Conservation (phyloP, 179 eudicot genomes). For the Silene noctiflora region DNA sequence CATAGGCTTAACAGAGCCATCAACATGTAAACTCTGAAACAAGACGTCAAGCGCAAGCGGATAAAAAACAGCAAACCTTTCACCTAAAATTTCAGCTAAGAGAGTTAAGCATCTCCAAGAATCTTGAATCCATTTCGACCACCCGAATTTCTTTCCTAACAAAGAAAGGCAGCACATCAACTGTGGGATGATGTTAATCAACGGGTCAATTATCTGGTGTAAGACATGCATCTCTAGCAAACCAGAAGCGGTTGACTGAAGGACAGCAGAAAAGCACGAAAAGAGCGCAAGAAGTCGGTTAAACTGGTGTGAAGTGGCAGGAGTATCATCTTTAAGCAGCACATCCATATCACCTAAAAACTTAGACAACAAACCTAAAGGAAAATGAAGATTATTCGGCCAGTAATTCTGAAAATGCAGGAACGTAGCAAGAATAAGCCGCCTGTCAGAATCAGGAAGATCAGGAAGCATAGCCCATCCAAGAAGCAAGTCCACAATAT, state of each 20-base stretch:
- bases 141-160: conserved; percentile 85
- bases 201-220: conserved; percentile 77
- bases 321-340: conserved; percentile 80
- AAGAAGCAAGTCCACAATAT: conserved; percentile 95
- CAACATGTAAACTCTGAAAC: conserved; percentile 64
- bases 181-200: conserved; percentile 69
- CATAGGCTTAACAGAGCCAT: conserved; percentile 23
- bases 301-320: conserved; percentile 81
- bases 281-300: conserved; percentile 74
- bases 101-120: conserved; percentile 97
- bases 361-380: conserved; percentile 74
- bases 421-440: conserved; percentile 73
- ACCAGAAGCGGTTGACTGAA: conserved; percentile 93
- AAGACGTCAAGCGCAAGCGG: conserved; percentile 67
- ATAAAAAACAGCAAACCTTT: conserved; percentile 66
- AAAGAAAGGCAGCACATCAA: conserved; percentile 67
- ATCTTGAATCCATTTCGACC: conserved; percentile 90
- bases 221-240: conserved; percentile 78
- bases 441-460: conserved; percentile 72
- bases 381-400: conserved; percentile 82
- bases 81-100: conserved; percentile 89
- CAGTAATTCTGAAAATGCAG: conserved; percentile 97
- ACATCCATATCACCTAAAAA: conserved; percentile 97
- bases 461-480: conserved; percentile 99
- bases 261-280: conserved; percentile 81